phyloP scores from a whole-genome alignment of 176 grass and related monocot genomes.

The Thalia dealbata region DNA sequence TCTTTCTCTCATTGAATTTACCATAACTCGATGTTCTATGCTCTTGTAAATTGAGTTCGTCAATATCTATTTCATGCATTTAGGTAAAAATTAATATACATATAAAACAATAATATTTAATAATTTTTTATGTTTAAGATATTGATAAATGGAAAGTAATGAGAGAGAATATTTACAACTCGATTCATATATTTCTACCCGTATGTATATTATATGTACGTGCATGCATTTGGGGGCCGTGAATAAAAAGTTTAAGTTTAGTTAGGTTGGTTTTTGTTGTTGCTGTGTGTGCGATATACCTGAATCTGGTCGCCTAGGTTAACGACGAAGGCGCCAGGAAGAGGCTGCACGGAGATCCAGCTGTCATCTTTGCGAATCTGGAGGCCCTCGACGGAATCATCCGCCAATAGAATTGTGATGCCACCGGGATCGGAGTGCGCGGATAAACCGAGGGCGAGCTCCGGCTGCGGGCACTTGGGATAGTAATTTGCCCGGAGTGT shows the following conservation, averaged over 20 bases:
- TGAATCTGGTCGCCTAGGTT: conserved; percentile 46
- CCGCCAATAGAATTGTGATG: conserved; percentile 27
- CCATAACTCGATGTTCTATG: conserved; percentile 35
- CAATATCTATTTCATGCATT: conserved; percentile 12
- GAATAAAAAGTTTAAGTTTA: too few relatives aligned
- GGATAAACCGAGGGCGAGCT: conserved; percentile 34
- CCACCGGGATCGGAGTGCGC: conserved; percentile 35
- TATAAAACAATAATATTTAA: not conserved
- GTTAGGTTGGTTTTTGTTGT: too few relatives aligned
- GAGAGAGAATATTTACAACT: too few relatives aligned
- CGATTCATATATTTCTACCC: too few relatives aligned
- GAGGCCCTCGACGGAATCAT: conserved; percentile 23
- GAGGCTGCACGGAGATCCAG: conserved; percentile 29
- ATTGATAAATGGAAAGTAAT: too few relatives aligned
- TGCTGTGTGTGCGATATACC: too few relatives aligned
- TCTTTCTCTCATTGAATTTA: conserved; percentile 17
- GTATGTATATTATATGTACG: too few relatives aligned
- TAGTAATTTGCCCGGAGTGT: conserved; percentile 29
- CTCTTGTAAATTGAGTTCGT: conserved; percentile 32
- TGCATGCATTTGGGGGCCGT: too few relatives aligned
- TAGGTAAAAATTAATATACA: not conserved
- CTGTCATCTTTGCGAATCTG: conserved; percentile 20
- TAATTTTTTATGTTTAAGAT: too few relatives aligned
- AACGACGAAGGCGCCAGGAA: conserved; percentile 25
- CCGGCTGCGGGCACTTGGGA: conserved; percentile 41